phyloP scores from a whole-genome alignment of 1,284 basidiomycete species.

The Chalciporus piperatoides region DNA sequence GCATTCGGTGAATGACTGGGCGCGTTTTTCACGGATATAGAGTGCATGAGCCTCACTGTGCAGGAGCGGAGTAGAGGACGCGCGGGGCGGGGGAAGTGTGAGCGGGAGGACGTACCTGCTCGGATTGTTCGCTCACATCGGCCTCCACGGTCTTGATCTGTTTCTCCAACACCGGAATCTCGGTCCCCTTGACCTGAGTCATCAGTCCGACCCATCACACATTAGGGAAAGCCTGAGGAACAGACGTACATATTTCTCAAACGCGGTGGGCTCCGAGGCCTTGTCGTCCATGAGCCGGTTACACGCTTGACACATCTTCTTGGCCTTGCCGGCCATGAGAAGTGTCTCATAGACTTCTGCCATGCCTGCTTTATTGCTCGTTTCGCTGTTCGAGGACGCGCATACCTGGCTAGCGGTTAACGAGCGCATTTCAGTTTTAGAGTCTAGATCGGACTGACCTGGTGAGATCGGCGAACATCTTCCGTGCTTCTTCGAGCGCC shows the following conservation, averaged over 20 bases:
- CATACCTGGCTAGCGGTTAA: neutral
- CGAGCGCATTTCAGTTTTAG: constrained; percentile 18
- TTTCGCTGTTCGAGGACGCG: constrained; percentile 14
- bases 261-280: constrained; percentile 60
- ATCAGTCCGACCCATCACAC: neutral
- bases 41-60: neutral
- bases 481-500: constrained; percentile 54
- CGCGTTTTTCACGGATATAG: constrained; percentile 72
- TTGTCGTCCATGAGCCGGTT: constrained; percentile 61
- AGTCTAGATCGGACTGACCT: constrained; percentile 39
- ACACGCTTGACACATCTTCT: constrained; percentile 76
- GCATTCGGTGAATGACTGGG: constrained; percentile 60
- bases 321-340: constrained; percentile 56
- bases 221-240: neutral
- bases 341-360: constrained; percentile 62
- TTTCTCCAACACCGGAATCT: constrained; percentile 66
- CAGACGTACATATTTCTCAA: constrained; percentile 62
- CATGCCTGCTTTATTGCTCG: constrained; percentile 36
- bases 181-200: constrained; percentile 49
- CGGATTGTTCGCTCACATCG: constrained; percentile 46
- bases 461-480: constrained; percentile 51
- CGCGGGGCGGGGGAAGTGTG: too few species aligned
- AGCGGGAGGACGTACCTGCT: constrained; percentile 44
- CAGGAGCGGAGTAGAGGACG: too few species aligned
- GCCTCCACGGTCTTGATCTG: constrained; percentile 59